Evolutionary conservation across 106 monocot species (phyloP).

Genomic region (Dendrobium officinale): DNA sequence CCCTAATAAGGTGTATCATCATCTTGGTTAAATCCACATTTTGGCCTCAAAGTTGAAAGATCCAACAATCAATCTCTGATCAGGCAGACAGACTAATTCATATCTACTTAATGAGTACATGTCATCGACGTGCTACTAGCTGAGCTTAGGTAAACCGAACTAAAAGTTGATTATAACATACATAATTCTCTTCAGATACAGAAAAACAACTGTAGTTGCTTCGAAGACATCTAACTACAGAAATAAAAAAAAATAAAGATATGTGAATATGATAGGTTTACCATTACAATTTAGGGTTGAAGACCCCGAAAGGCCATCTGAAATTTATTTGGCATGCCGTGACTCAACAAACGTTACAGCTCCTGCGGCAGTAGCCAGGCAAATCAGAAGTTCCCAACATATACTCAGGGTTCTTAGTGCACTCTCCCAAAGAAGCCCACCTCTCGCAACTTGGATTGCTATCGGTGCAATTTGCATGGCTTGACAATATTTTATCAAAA

Average conservation of each 20-base stretch:
- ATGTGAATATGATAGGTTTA: neutral
- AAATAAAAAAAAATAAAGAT: neutral
- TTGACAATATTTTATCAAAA: conserved; percentile 42
- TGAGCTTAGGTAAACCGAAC: no score
- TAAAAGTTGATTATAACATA: neutral
- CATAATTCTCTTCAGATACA: neutral
- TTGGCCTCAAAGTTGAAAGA: no score
- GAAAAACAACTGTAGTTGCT: neutral
- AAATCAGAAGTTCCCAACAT: conserved; percentile 73
- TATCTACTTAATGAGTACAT: no score
- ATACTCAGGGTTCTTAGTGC: conserved; percentile 80
- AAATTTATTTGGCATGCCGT: neutral
- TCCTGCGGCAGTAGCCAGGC: conserved; percentile 75
- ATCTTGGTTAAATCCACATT: no score
- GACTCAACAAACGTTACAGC: conserved; percentile 66
- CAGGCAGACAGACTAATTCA: no score
- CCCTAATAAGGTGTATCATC: no score
- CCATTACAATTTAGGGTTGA: neutral
- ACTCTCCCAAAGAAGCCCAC: conserved; percentile 89
- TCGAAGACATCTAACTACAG: neutral
- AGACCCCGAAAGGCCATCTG: neutral
- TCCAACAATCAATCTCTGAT: no score
- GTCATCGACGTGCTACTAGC: no score
- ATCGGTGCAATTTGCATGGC: conserved; percentile 54
- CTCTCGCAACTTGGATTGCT: conserved; percentile 55